A percentile compares a stretch with the other conserved stretches of the same genome.
Conservation (phyloP, 768 basidiomycete genomes). For the Rickenella mellea region DNA sequence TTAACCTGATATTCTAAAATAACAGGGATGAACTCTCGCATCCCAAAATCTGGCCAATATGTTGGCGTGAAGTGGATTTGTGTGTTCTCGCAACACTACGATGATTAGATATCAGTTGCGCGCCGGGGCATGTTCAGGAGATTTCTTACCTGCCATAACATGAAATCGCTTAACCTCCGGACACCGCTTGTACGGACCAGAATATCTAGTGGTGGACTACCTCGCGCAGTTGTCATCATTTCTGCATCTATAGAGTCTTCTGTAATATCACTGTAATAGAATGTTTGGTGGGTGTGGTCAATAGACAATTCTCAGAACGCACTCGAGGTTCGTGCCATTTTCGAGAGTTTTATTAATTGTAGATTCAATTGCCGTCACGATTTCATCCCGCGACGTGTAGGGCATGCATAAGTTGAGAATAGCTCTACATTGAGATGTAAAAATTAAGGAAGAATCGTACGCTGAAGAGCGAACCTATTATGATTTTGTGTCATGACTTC, state of each 20-base stretch:
- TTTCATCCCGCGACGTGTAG: slow-evolving; percentile 88
- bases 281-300: neutral
- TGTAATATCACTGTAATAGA: slow-evolving; percentile 31
- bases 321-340: slow-evolving; percentile 16
- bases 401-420: slow-evolving; percentile 91
- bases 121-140: neutral
- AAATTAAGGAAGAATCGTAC: neutral
- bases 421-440: slow-evolving; percentile 36
- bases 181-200: slow-evolving; percentile 90
- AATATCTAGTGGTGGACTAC: slow-evolving; percentile 79
- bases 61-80: slow-evolving; percentile 79
- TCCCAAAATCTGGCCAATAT: slow-evolving; percentile 91
- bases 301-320: neutral
- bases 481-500: slow-evolving; percentile 73
- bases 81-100: slow-evolving; percentile 69
- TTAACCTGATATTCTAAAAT: slow-evolving; percentile 83
- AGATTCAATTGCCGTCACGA: slow-evolving; percentile 64
- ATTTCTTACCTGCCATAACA: slow-evolving; percentile 86
- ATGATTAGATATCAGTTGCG: slow-evolving; percentile 1
- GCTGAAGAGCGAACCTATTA: slow-evolving; percentile 36
- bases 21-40: slow-evolving; percentile 80
- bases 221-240: slow-evolving; percentile 53
- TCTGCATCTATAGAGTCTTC: slow-evolving; percentile 59
- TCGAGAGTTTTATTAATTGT: slow-evolving; percentile 34
- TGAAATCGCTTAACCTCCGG: slow-evolving; percentile 76